Percentiles rank a stretch among this genome's conserved stretches.
phyloP scores from a whole-genome alignment of 495 filamentous ascomycete genomes.

The Penicillium lividum region DNA sequence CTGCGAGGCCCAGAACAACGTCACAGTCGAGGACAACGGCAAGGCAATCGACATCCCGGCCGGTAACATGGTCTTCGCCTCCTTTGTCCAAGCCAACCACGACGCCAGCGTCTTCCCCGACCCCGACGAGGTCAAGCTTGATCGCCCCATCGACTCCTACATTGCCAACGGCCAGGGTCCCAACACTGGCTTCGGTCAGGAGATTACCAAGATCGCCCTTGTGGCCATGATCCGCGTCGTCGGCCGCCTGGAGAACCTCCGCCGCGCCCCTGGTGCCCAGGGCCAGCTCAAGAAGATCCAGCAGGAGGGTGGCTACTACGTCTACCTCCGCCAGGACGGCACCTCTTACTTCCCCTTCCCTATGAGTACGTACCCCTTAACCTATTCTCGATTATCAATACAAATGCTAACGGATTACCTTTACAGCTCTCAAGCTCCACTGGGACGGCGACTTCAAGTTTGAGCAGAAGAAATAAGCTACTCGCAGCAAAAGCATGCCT shows the following conservation, averaged over 20 bases:
- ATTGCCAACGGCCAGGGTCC: slow-evolving; percentile 65
- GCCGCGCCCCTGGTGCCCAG: slow-evolving; percentile 66
- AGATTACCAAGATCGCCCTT: slow-evolving; percentile 62
- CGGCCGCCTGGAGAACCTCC: slow-evolving; percentile 57
- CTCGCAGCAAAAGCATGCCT: background rate
- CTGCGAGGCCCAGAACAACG: slow-evolving; percentile 46
- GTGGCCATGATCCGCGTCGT: slow-evolving; percentile 65
- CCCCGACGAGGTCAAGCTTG: slow-evolving; percentile 62
- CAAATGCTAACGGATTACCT: slow-evolving; percentile 2
- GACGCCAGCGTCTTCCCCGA: slow-evolving; percentile 69
- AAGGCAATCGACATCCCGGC: slow-evolving; percentile 49
- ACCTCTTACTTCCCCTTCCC: slow-evolving; percentile 74
- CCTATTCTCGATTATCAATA: background rate
- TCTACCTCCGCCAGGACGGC: slow-evolving; percentile 76
- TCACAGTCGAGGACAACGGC: slow-evolving; percentile 54
- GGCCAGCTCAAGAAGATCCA: slow-evolving; percentile 74
- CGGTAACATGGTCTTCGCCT: slow-evolving; percentile 54
- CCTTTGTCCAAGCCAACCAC: slow-evolving; percentile 48
- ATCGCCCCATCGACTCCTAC: slow-evolving; percentile 68
- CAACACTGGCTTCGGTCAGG: slow-evolving; percentile 61
- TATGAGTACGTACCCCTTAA: slow-evolving; percentile 51
- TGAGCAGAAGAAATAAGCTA: slow-evolving; percentile 18
- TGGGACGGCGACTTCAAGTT: slow-evolving; percentile 30
- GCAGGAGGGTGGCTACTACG: slow-evolving; percentile 57
- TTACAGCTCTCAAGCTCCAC: slow-evolving; percentile 32